Evolutionary conservation across 768 basidiomycete genomes (phyloP), one percentile per base, ranked within the genome.

Genomic region (Kwoniella bestiolae): DNA sequence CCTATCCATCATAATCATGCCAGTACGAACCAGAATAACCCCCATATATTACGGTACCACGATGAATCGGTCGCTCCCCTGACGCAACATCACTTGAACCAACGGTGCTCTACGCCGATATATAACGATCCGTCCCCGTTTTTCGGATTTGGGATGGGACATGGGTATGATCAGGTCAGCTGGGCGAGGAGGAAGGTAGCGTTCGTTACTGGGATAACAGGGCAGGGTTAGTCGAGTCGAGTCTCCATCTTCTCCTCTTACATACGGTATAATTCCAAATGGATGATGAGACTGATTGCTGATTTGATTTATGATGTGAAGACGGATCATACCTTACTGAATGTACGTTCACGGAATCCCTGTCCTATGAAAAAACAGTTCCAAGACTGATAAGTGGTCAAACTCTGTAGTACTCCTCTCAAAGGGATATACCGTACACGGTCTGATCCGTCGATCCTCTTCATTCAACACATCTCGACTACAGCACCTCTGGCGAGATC

Each of bases 381-480:
- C n/a, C n/a, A n/a, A n/a, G n/a, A n/a, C n/a, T n/a, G n/a, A n/a
- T n/a, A n/a, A n/a, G n/a, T n/a, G n/a, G n/a, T n/a, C n/a, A n/a
- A n/a, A n/a, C n/a, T n/a, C 11, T 26, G 11, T 29, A 63, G 62
- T 94, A 26, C 84, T 95, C 66, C 83, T 95, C 59, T 85, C 85
- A 57, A 94, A 94, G 80, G 93, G 93, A 21, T 95, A 95, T 79
- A 86, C 92, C 68, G 93, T 95, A 3, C 93, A 95, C 74, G 93
- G 91, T 45, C 94, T 96, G 83, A 96, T 98, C 74, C 90, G 94
- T 73, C 91, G 94, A 63, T 96, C 94, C 32, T 97, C 95, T 23
- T 94, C 91, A 74, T 98, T 98, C 88, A 98, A 98, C 83, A 98
- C 94, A 60, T 91, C 90, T 74, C 90, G 94, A 76, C 84, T 98